Evolutionary conservation across 179 eudicot genomes (phyloP), one percentile per base, ranked within the genome.

Genomic region (Patellifolia procumbens): DNA sequence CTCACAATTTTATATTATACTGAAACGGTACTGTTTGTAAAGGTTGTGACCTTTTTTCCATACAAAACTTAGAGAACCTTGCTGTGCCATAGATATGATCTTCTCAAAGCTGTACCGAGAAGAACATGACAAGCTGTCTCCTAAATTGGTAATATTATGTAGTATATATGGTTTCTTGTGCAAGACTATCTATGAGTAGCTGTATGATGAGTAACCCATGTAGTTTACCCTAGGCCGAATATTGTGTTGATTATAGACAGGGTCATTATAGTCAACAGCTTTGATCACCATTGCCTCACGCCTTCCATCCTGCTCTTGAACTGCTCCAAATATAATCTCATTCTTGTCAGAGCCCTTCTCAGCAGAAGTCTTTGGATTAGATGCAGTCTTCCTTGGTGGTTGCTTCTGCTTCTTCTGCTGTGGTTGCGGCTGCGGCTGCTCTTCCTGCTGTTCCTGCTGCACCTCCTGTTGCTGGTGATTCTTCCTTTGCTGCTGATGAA

Each of bases 261-360:
- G 90, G 53, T 94, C 90, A 26, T 85, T 86, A 71, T 87, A 93
- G 37, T 94, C 97, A 37, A 94, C 89, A 28, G 97, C 97, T 82
- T 94, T 92, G 37, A 94, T 91, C 39, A 92, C 97, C 86, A 92
- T 83, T 19, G 97, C 90, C 67, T 85, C 94, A 1, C 93, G 90
- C 51, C 89, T 82, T 53, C 91, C 91, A 43, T 90, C 97, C 73
- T 92, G 92, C 29, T 83, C 86, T 75, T 83, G 86, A 67, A 85
- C 81, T 42, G 84, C 88, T 34, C 88, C 88, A 46, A 85, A 85
- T 15, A 85, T 81, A 16, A 85, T 74, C 70, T 85, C 86, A 75
- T 75, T 85, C 9, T 74, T 74, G 59, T 85, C 88, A 0, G 79
- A 53, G n/a, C 76, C 72, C 42, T 81, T 81, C 61, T 85, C 86